A percentile compares a stretch with the other conserved stretches of the same genome.
These are phyloP conservation scores for Akebia trifoliata DNA, from an alignment of 164 flowering plant species.

Conservation along the genomic window DNA sequence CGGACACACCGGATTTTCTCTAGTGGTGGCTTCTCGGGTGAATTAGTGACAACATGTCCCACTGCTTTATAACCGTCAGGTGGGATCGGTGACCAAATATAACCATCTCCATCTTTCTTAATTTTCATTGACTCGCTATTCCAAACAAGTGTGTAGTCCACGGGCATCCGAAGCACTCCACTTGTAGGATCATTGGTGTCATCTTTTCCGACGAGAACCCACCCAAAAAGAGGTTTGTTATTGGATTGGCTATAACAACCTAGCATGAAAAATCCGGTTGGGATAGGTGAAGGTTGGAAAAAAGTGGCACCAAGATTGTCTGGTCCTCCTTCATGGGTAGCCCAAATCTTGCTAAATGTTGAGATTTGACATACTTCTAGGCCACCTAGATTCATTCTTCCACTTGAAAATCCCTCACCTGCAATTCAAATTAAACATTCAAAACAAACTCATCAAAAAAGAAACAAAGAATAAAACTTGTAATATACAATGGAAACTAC, in stretches of 20 bases:
- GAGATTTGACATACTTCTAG: conserved; percentile 47
- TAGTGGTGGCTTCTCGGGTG: conserved; percentile 60
- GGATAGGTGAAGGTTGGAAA: conserved; percentile 57
- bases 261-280: conserved; percentile 60
- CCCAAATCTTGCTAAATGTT: conserved; percentile 65
- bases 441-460: background rate
- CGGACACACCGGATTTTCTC: conserved; percentile 63
- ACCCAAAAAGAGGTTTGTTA: conserved; percentile 54
- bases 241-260: conserved; percentile 76
- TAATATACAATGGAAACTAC: background rate
- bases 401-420: conserved; percentile 72
- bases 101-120: conserved; percentile 49
- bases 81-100: conserved; percentile 66
- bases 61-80: conserved; percentile 62
- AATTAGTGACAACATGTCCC: conserved; percentile 52
- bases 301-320: conserved; percentile 62
- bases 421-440: conserved; percentile 3
- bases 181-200: background rate
- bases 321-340: conserved; percentile 59
- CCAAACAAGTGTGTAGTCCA: conserved; percentile 68
- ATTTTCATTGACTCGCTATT: conserved; percentile 48
- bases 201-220: conserved; percentile 60
- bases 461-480: background rate
- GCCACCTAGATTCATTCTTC: conserved; percentile 74
- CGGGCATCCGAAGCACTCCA: conserved; percentile 35